phyloP scores from a whole-genome alignment of 177 flowering plant genomes.

The Vitis hybrid region DNA sequence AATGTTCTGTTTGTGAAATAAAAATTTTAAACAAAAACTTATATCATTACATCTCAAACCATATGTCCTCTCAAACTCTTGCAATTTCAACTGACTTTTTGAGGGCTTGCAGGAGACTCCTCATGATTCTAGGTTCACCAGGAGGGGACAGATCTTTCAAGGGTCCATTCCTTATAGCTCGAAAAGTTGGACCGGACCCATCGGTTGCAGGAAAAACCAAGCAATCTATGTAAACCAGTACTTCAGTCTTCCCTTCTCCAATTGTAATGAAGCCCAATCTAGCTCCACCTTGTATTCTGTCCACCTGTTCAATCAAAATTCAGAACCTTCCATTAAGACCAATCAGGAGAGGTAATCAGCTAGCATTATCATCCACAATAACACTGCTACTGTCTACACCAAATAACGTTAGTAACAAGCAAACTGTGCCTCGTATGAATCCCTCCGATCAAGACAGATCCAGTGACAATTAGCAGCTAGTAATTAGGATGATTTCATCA shows the following conservation, averaged over 20 bases:
- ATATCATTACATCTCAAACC: constrained; percentile 3
- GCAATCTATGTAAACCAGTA: constrained; percentile 72
- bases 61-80: constrained; percentile 27
- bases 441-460: not conserved
- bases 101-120: constrained; percentile 64
- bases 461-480: not conserved
- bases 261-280: constrained; percentile 66
- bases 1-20: not conserved
- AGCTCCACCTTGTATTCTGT: constrained; percentile 70
- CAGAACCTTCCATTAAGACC: not conserved
- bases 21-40: not conserved
- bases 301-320: constrained; percentile 45
- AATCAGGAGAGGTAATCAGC: not conserved
- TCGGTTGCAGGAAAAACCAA: constrained; percentile 51
- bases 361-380: not conserved
- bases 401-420: not conserved
- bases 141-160: constrained; percentile 56
- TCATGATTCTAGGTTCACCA: constrained; percentile 84
- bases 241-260: constrained; percentile 65
- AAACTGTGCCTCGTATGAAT: not conserved
- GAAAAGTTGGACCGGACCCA: constrained; percentile 51
- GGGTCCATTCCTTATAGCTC: constrained; percentile 67
- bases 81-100: constrained; percentile 69
- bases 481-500: not conserved
- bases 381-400: not conserved